Percentiles rank a stretch among this genome's conserved stretches.
These are phyloP conservation scores for Termitomyces eurrhizus DNA, from an alignment of 768 basidiomycete genomes.

Conservation along the genomic window DNA sequence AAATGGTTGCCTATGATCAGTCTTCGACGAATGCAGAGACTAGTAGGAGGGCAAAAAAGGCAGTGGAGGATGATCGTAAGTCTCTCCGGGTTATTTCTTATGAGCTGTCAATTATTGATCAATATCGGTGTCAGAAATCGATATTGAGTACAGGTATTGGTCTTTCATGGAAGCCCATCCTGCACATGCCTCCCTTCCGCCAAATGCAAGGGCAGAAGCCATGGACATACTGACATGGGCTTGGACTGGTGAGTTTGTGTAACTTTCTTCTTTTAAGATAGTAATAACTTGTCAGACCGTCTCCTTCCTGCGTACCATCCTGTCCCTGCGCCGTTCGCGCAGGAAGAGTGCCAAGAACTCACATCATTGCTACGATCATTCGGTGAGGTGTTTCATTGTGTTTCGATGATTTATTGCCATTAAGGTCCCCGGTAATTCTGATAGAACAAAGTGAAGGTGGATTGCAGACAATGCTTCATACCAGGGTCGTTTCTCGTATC, in stretches of 20 bases:
- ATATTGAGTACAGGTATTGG: conserved; percentile 81
- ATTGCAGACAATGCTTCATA: conserved; percentile 47
- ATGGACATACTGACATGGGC: conserved; percentile 78
- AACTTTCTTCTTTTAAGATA: neutral
- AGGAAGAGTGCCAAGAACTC: conserved; percentile 76
- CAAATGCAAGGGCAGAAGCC: conserved; percentile 59
- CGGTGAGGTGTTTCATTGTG: conserved; percentile 17
- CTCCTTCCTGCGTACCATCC: conserved; percentile 57
- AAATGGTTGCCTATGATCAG: conserved; percentile 46
- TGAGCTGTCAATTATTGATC: neutral
- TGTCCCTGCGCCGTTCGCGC: conserved; percentile 63
- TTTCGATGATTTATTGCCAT: neutral
- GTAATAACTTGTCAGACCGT: conserved; percentile 43
- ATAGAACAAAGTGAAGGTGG: conserved; percentile 32
- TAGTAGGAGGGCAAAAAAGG: conserved; percentile 19
- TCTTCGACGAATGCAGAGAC: conserved; percentile 29
- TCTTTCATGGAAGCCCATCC: conserved; percentile 76
- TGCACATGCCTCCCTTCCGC: conserved; percentile 58
- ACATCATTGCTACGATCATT: conserved; percentile 52
- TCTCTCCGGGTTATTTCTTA: conserved; percentile 11
- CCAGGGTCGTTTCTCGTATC: conserved; percentile 65
- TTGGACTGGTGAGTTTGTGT: conserved; percentile 53
- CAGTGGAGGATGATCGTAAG: conserved; percentile 41
- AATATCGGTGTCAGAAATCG: conserved; percentile 46
- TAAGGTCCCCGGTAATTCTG: neutral